phyloP scores from a whole-genome alignment of 2,329 filamentous ascomycete genomes.

The Rugonectria rugulosa region DNA sequence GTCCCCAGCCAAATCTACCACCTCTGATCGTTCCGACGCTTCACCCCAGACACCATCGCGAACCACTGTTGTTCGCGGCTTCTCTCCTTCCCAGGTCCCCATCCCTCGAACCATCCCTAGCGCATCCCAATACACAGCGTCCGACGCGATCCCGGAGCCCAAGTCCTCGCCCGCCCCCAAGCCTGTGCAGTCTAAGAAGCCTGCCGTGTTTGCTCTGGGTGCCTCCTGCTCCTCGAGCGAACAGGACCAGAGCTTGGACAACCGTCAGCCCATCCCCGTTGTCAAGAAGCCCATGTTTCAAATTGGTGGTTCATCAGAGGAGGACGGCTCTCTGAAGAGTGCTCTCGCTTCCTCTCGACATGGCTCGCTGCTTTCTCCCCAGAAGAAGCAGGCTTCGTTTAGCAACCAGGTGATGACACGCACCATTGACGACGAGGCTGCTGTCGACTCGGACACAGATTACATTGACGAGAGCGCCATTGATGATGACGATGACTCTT shows the following conservation, averaged over 20 bases:
- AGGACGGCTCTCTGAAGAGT: constrained; percentile 76
- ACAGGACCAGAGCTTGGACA: constrained; percentile 58
- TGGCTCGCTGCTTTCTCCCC: constrained; percentile 49
- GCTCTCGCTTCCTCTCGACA: constrained; percentile 55
- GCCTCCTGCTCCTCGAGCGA: constrained; percentile 79
- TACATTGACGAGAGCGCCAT: constrained; percentile 86
- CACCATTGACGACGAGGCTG: constrained; percentile 65
- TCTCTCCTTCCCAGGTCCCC: constrained; percentile 77
- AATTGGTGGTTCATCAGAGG: constrained; percentile 71
- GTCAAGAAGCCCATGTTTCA: constrained; percentile 56
- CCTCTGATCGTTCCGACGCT: constrained; percentile 51
- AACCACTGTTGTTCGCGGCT: constrained; percentile 76
- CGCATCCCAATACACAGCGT: constrained; percentile 57
- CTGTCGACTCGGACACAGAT: constrained; percentile 67
- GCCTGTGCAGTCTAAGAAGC: constrained; percentile 72
- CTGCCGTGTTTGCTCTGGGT: constrained; percentile 75
- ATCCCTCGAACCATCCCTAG: constrained; percentile 54
- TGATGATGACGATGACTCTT: constrained; percentile 71
- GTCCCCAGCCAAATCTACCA: constrained; percentile 64
- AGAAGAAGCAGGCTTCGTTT: constrained; percentile 84
- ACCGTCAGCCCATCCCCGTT: constrained; percentile 42
- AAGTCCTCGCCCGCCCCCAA: constrained; percentile 65
- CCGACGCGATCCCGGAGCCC: constrained; percentile 69
- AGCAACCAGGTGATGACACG: constrained; percentile 76
- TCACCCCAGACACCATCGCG: constrained; percentile 42